A percentile compares a stretch with the other conserved stretches of the same genome.
These are phyloP conservation scores for Xylaria sp. DNA, from an alignment of 2,329 filamentous ascomycete genomes.

Conservation along the genomic window DNA sequence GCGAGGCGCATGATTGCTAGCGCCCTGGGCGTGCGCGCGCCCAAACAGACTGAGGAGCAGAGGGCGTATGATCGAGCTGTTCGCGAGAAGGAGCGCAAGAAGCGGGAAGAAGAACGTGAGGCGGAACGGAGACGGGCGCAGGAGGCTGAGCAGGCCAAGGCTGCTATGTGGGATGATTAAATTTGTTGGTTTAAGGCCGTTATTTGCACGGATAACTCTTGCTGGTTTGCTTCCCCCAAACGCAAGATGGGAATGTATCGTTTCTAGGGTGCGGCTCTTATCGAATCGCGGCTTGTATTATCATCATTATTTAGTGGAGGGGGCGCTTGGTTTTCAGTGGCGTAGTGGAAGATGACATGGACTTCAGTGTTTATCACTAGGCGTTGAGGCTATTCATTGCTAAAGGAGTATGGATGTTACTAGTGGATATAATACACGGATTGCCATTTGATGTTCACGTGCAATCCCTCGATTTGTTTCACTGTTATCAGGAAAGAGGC, in stretches of 20 bases:
- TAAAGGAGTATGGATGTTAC: background rate
- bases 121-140: slow-evolving; percentile 69
- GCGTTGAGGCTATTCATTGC: background rate
- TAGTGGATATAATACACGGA: background rate
- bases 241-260: background rate
- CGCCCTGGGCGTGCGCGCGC: slow-evolving; percentile 82
- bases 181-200: slow-evolving; percentile 26
- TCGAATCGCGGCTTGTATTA: background rate
- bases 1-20: slow-evolving; percentile 90
- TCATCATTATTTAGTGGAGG: background rate
- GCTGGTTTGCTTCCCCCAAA: background rate
- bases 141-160: slow-evolving; percentile 79
- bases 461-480: background rate
- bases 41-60: slow-evolving; percentile 88
- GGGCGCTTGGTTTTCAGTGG: background rate
- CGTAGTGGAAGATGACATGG: background rate
- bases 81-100: slow-evolving; percentile 85
- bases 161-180: slow-evolving; percentile 85
- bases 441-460: background rate
- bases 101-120: slow-evolving; percentile 76
- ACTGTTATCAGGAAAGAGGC: background rate
- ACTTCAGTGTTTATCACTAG: background rate
- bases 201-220: background rate
- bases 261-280: background rate
- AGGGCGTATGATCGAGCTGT: slow-evolving; percentile 84